These are phyloP conservation scores for Verruconis gallopava DNA, from an alignment of 2,329 filamentous ascomycete genomes.

Conservation along the genomic window DNA sequence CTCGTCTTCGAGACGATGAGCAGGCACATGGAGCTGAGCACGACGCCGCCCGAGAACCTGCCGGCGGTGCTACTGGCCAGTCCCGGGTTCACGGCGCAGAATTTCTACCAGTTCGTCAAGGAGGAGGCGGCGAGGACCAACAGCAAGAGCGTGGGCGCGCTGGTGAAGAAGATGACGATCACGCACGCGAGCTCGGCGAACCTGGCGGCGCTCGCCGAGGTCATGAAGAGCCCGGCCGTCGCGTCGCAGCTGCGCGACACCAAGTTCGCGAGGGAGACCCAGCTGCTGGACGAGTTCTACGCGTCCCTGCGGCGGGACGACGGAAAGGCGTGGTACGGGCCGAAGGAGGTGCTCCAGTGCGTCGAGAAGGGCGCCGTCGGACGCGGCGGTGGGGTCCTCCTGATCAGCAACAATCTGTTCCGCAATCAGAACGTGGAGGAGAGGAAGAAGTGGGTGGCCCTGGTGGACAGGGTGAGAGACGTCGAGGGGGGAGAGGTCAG, in stretches of 20 bases:
- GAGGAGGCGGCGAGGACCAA: constrained; percentile 48
- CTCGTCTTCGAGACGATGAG: constrained; percentile 63
- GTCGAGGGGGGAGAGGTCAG: constrained; percentile 72
- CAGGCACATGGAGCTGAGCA: constrained; percentile 63
- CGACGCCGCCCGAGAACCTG: constrained; percentile 14
- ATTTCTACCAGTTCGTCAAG: constrained; percentile 65
- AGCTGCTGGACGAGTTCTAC: constrained; percentile 73
- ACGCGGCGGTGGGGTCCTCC: constrained; percentile 66
- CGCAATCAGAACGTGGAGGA: constrained; percentile 65
- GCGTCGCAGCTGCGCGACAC: constrained; percentile 67
- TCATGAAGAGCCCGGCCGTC: constrained; percentile 70
- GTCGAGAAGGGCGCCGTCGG: constrained; percentile 82
- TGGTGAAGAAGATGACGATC: constrained; percentile 52
- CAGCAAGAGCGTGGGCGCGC: constrained; percentile 56
- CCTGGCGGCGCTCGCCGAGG: constrained; percentile 75
- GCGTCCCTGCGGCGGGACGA: constrained; percentile 70
- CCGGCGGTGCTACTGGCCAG: constrained; percentile 71
- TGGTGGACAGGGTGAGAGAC: constrained; percentile 79
- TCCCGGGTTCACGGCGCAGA: constrained; percentile 73
- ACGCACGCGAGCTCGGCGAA: constrained; percentile 80
- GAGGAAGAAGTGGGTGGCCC: constrained; percentile 64
- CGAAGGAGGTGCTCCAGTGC: constrained; percentile 66
- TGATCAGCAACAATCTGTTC: constrained; percentile 83
- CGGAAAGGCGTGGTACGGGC: constrained; percentile 81
- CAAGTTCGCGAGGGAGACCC: constrained; percentile 75